Evolutionary conservation across 2,329 filamentous ascomycete species (phyloP), one percentile per base, ranked within the genome.

Genomic region (Blastomyces silverae): DNA sequence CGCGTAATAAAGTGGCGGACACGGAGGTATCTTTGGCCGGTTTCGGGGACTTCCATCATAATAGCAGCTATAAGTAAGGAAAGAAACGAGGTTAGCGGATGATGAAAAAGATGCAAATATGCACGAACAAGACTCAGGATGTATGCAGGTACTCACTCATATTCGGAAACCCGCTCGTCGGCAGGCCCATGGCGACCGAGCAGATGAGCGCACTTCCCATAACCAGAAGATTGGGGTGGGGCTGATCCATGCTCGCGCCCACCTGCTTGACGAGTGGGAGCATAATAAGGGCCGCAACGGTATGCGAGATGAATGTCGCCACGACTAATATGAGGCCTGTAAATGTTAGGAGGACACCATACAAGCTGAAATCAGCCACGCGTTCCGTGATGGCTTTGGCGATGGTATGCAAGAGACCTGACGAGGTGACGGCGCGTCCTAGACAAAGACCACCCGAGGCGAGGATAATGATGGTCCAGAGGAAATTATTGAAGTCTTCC

Each of bases 401-500:
- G 61, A 99, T 89, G 0, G 92, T 95, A 74, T 96, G 90, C 42
- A 99, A 82, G 13, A 99, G 83, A 1, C 94, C 94, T 0, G 93
- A 97, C 0, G 91, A 94, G 68, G 92, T 93, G 65, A 99, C 94
- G 0, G 93, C 90, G 76, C 96, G 97, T 64, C 94, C 94, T 0
- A 99, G 86, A 0, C 92, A 92, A 44, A 99, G 80, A 8, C 94
- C 94, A 58, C 94, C 94, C 0, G 94, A 93, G 0, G 94, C 94
- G 25, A 99, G 87, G 72, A 99, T 97, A 78, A 99, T 97, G 77
- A 99, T 99, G 25, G 95, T 99, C 94, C 94, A 99, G 50, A 97
- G 89, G 77, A 99, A 99, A 77, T 99, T 99, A 82, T 99, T 99
- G 76, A 99, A 99, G 79, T 99, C 94, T 78, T 97, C 94, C 79